A percentile compares a stretch with the other conserved stretches of the same genome.
Conservation (phyloP, 306 rosid species). For the Abrus precatorius region DNA sequence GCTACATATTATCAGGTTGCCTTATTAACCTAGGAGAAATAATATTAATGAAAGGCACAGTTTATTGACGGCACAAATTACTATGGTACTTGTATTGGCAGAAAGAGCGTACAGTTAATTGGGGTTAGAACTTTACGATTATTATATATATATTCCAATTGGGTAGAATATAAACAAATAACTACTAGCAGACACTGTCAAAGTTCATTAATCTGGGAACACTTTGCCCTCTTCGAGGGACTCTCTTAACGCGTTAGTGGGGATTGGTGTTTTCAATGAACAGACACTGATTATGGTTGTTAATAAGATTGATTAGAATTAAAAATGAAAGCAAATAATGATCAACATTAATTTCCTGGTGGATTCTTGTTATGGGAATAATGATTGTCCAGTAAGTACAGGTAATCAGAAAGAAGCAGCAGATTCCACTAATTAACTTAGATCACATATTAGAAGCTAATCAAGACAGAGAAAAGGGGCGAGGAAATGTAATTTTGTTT, state of each 20-base stretch:
- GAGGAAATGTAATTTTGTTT: constrained; percentile 39
- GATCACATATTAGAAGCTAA: constrained; percentile 42
- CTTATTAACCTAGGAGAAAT: constrained; percentile 13
- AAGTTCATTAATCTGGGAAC: constrained; percentile 52
- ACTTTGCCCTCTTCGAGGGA: constrained; percentile 43
- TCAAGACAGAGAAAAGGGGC: constrained; percentile 36
- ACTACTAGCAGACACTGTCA: constrained; percentile 18
- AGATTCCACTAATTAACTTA: constrained; percentile 51
- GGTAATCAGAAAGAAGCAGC: constrained; percentile 44
- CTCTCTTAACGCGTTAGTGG: constrained; percentile 44
- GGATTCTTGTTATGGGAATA: constrained; percentile 46
- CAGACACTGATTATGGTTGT: constrained; percentile 31
- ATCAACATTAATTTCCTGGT: constrained; percentile 36
- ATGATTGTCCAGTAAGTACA: constrained; percentile 42
- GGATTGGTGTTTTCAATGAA: constrained; percentile 46
- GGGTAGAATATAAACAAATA: constrained; percentile 24
- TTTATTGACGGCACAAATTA: constrained; percentile 19
- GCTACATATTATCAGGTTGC: not conserved
- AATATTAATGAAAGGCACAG: not conserved
- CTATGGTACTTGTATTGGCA: constrained; percentile 3
- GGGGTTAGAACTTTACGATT: not conserved
- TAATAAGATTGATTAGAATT: constrained; percentile 46
- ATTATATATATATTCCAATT: not conserved
- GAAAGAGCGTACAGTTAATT: constrained; percentile 5
- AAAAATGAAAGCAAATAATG: constrained; percentile 29